phyloP scores from a whole-genome alignment of 1,284 basidiomycete genomes.

The Pisolithus thermaeus region DNA sequence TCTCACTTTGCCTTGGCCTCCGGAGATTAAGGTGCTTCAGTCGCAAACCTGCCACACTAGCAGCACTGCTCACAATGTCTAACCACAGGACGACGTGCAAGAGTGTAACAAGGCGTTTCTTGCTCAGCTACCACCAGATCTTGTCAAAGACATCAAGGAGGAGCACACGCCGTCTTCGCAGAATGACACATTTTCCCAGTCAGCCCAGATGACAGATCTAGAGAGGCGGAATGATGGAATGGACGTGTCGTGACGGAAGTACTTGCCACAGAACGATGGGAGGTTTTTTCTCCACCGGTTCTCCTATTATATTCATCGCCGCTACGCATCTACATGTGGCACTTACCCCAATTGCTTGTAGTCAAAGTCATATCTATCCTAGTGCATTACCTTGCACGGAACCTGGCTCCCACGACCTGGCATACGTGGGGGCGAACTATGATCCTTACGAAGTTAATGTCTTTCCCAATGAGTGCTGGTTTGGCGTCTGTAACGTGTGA shows the following conservation, averaged over 20 bases:
- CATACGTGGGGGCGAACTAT: too few relatives aligned
- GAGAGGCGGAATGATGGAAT: not conserved
- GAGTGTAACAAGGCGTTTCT: conserved; percentile 23
- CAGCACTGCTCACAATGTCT: not conserved
- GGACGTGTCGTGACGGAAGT: not conserved
- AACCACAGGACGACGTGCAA: conserved; percentile 23
- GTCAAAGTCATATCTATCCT: too few relatives aligned
- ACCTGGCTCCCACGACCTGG: too few relatives aligned
- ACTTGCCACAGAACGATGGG: too few relatives aligned
- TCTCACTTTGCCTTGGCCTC: conserved; percentile 34
- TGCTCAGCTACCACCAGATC: conserved; percentile 25
- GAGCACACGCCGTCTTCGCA: conserved; percentile 1
- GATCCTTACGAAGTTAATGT: too few relatives aligned
- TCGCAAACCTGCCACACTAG: not conserved
- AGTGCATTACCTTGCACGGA: too few relatives aligned
- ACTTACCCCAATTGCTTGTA: too few relatives aligned
- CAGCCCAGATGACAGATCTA: not conserved
- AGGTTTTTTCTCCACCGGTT: too few relatives aligned
- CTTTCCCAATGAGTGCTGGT: too few relatives aligned
- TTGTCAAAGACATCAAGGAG: conserved; percentile 19
- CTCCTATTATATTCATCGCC: not conserved
- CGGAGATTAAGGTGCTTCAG: conserved; percentile 32
- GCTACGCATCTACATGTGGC: not conserved
- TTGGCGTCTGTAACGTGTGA: too few relatives aligned
- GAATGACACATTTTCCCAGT: not conserved